Conservation (phyloP, 352 stramenopile genomes). For the Phytophthora colocasiae region DNA sequence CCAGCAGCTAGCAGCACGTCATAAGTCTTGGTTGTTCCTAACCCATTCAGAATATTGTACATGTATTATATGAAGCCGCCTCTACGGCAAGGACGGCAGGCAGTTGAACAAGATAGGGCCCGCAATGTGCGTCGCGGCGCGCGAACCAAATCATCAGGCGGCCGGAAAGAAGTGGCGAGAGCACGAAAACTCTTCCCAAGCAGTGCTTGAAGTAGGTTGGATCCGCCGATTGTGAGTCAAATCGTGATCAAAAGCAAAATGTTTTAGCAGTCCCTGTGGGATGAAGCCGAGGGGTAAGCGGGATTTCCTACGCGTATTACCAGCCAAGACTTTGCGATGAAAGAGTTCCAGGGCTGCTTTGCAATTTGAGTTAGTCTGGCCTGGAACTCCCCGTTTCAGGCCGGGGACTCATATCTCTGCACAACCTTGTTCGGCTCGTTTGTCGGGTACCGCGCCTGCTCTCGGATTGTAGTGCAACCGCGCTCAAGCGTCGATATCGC, state of each 20-base stretch:
- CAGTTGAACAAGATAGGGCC: constrained; percentile 19
- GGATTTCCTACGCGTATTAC: no score
- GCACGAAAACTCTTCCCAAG: constrained; percentile 10
- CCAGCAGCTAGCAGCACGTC: neutral
- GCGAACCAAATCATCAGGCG: constrained; percentile 10
- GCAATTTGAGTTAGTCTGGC: no score
- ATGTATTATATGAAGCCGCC: neutral
- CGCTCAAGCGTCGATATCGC: constrained; percentile 25
- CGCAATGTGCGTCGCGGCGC: constrained; percentile 23
- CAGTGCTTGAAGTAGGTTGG: constrained; percentile 8
- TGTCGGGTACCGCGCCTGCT: constrained; percentile 28
- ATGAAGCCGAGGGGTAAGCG: no score
- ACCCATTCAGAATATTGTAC: no score
- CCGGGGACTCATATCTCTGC: constrained; percentile 6
- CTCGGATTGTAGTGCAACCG: constrained; percentile 19
- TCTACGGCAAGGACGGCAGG: neutral
- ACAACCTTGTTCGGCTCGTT: constrained; percentile 18
- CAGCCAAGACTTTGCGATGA: no score
- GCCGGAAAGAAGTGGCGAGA: constrained; percentile 19
- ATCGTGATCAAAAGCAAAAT: no score
- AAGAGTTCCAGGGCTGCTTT: no score
- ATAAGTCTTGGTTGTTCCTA: constrained; percentile 2
- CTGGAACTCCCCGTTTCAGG: constrained; percentile 11
- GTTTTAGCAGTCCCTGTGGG: no score
- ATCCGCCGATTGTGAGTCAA: constrained; percentile 20